Evolutionary conservation across 441 rosid genomes (phyloP).

Genomic region (Kokia cookei): DNA sequence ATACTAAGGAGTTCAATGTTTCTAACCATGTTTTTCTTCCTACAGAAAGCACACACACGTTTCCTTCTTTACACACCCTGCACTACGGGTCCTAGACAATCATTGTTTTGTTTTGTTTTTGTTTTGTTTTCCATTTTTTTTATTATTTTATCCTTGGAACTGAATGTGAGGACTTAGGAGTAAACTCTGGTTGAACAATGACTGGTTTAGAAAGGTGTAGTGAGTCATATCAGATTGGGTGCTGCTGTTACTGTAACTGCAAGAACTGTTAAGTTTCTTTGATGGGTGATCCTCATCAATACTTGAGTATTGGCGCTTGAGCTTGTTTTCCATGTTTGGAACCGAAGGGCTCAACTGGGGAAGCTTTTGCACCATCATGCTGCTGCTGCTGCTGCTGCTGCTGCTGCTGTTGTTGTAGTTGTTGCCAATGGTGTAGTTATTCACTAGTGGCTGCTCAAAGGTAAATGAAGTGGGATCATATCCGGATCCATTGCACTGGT

Average conservation of each 20-base stretch:
- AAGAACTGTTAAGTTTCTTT: conserved; percentile 39
- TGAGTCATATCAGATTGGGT: conserved; percentile 33
- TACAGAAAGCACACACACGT: conserved; percentile 11
- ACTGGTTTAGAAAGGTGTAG: conserved; percentile 34
- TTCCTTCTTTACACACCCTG: conserved; percentile 20
- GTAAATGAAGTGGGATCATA: conserved; percentile 26
- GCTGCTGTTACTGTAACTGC: conserved; percentile 33
- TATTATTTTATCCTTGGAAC: conserved; percentile 44
- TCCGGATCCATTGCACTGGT: conserved; percentile 25
- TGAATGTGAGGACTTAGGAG: conserved; percentile 47
- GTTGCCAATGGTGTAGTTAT: conserved; percentile 6
- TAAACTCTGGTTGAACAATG: conserved; percentile 57
- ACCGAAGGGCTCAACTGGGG: conserved; percentile 37
- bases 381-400: conserved; percentile 7
- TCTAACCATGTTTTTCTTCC: conserved; percentile 14
- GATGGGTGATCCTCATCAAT: conserved; percentile 36
- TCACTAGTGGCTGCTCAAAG: conserved; percentile 19
- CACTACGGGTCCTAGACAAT: not conserved
- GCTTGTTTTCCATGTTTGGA: conserved; percentile 32
- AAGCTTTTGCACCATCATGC: conserved; percentile 44
- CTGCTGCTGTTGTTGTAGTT: conserved; percentile 1
- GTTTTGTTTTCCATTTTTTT: not conserved
- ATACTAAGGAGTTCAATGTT: conserved; percentile 16
- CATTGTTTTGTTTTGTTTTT: not conserved
- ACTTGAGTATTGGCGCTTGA: conserved; percentile 49